A percentile compares a stretch with the other conserved stretches of the same genome.
phyloP scores from a whole-genome alignment of 148 eudicot species.

The Vaccinium myrtillus region DNA sequence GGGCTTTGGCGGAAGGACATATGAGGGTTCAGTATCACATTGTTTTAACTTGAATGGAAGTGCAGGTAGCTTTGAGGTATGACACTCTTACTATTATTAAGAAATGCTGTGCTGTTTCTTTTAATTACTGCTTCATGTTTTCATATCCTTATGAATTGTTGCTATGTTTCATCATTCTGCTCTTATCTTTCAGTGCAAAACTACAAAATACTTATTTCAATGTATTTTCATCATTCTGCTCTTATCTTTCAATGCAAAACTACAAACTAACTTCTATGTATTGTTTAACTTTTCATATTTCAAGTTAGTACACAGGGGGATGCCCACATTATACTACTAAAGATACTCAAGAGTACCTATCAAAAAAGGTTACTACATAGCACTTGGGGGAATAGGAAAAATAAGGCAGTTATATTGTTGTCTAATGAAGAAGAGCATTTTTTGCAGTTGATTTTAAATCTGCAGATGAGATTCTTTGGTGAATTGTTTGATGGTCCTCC shows the following conservation, averaged over 20 bases:
- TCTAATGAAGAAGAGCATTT: not conserved
- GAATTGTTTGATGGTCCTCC: not conserved
- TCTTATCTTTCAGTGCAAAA: not conserved
- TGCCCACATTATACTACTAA: not conserved
- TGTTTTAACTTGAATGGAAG: conserved; percentile 80
- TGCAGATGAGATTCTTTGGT: not conserved
- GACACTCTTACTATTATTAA: not conserved
- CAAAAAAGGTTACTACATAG: not conserved
- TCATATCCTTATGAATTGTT: not conserved
- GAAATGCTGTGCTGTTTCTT: not conserved
- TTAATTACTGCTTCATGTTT: not conserved
- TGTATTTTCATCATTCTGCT: not conserved
- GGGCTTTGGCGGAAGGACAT: conserved; percentile 80
- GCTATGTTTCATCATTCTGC: not conserved
- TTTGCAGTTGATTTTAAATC: not conserved
- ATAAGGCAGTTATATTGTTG: not conserved
- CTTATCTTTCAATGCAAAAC: not conserved
- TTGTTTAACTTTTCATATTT: not conserved
- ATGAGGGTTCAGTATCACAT: conserved; percentile 59
- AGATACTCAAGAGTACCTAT: not conserved
- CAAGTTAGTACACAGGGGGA: not conserved
- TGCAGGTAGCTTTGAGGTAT: conserved; percentile 47
- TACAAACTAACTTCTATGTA: not conserved
- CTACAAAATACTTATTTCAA: not conserved
- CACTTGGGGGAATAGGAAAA: not conserved